Conservation (phyloP, 2,329 filamentous ascomycete genomes). For the Pseudogymnoascus sp. region DNA sequence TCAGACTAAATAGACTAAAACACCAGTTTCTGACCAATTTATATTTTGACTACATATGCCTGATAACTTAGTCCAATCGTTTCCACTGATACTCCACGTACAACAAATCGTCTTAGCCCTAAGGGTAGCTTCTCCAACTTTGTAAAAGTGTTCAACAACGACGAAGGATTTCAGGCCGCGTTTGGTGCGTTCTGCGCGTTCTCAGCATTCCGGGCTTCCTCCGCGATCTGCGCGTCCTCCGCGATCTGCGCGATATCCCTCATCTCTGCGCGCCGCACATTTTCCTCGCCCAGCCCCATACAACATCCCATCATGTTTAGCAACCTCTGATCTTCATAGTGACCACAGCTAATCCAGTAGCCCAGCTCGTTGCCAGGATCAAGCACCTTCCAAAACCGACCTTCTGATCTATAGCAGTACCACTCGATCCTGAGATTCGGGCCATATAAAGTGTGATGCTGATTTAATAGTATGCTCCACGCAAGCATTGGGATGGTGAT, state of each 20-base stretch:
- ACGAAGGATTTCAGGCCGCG: neutral
- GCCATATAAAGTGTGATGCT: neutral
- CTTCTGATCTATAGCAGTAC: neutral
- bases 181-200: too few relatives aligned
- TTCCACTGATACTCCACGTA: conserved; percentile 3
- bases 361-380: neutral
- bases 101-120: neutral
- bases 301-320: too few relatives aligned
- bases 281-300: neutral
- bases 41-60: neutral
- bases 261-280: neutral
- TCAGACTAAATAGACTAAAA: neutral
- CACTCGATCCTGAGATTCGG: neutral
- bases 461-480: neutral
- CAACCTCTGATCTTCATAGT: neutral
- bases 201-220: too few relatives aligned
- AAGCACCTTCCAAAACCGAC: neutral
- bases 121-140: neutral
- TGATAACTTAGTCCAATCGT: neutral
- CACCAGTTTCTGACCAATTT: neutral
- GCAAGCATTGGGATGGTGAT: neutral
- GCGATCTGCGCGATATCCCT: neutral
- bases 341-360: neutral
- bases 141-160: neutral
- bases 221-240: neutral